Evolutionary conservation across 2,329 filamentous ascomycete species (phyloP), one percentile per base, ranked within the genome.

Genomic region (Scortechinia acanthostroma): DNA sequence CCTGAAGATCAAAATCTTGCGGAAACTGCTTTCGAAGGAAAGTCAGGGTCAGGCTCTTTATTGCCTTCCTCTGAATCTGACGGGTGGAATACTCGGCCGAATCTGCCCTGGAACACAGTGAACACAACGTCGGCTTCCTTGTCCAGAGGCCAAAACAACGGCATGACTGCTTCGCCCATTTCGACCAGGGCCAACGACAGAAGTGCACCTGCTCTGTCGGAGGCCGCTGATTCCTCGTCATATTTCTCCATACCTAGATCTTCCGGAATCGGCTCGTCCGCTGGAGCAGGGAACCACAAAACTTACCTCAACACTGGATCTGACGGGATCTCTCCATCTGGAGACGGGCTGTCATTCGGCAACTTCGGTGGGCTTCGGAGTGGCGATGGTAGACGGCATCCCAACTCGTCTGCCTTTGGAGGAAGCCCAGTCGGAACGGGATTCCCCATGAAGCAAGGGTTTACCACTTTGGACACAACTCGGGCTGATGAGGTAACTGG

Each of bases 11-110:
- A 40, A 40, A 13, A 40, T 19, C 10, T 40, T 19, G 35, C 10
- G 6, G 35, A 40, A 19, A 40, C 35, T 15, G 35, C 35, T 17
- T 40, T 40, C 17, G 35, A 40, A 40, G 35, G 35, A 10, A 40
- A 40, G 35, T 40, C 35, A 13, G 35, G 35, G 17, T 40, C 35
- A 13, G 35, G 35, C 13, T 40, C 35, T 15, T 19, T 40, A 17
- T 40, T 40, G 35, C 20, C 35, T 13, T 15, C 35, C 10, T 40
- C 35, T 17, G 35, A 40, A 19, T 40, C 35, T 15, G 35, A 40
- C 20, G 35, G 35, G 20, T 40, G 35, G 35, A 19, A 6, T 40
- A 6, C 10, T 6, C 35, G 35, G 6, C 10, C 35, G 13, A 40
- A 40, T 17, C 35, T 40, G 14, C 35, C 35, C 6, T 40, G 35